These are phyloP conservation scores for Spergularia bocconei DNA, from an alignment of 148 eudicot genomes.

Conservation along the genomic window DNA sequence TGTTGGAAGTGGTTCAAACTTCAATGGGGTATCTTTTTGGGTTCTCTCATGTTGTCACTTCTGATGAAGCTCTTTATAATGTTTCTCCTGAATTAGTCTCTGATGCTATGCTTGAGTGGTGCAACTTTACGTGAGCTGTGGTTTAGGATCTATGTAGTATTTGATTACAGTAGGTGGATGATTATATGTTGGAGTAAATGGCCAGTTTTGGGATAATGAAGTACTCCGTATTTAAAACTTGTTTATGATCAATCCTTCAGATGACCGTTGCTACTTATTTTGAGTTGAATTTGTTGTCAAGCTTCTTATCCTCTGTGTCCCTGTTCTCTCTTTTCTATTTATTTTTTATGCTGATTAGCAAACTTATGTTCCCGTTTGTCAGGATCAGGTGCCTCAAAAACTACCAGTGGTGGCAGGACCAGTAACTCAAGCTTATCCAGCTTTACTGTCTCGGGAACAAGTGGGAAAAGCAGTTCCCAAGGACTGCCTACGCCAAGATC, in stretches of 20 bases:
- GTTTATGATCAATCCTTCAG: too few species aligned
- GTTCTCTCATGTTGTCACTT: not conserved
- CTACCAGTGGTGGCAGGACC: slow-evolving; percentile 36
- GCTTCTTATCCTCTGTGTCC: not conserved
- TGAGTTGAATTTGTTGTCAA: not conserved
- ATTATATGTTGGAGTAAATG: not conserved
- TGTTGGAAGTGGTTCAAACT: not conserved
- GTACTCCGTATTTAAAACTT: not conserved
- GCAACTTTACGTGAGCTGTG: not conserved
- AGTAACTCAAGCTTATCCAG: slow-evolving; percentile 41
- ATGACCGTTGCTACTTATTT: not conserved
- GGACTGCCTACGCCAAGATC: slow-evolving; percentile 49
- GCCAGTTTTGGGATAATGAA: not conserved
- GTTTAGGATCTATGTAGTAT: not conserved
- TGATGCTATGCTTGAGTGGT: not conserved
- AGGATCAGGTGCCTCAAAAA: slow-evolving; percentile 49
- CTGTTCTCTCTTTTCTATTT: not conserved
- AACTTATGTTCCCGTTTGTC: slow-evolving; percentile 7
- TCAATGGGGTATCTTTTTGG: not conserved
- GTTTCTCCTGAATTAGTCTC: not conserved
- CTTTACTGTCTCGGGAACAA: slow-evolving; percentile 33
- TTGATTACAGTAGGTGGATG: not conserved
- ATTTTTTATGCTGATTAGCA: not conserved
- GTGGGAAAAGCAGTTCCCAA: slow-evolving; percentile 42
- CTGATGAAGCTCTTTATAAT: not conserved